phyloP scores from a whole-genome alignment of 2,329 filamentous ascomycete species.

The Epichloe amarillans region DNA sequence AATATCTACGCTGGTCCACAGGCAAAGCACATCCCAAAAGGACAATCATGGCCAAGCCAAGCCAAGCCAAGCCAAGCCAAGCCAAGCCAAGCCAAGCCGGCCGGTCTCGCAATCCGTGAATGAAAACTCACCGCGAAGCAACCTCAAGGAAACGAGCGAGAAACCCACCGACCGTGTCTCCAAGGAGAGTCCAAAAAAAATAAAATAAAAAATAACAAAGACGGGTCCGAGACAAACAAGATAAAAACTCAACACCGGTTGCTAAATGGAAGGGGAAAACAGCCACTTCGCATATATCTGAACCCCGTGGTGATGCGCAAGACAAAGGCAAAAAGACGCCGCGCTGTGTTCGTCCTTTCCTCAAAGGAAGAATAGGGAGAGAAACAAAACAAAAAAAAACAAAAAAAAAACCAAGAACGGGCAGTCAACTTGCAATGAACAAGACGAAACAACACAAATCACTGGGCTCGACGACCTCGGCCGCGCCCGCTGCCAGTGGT shows the following conservation, averaged over 20 bases:
- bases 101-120: neutral
- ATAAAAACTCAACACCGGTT: too few relatives aligned
- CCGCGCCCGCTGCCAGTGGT: slow-evolving; percentile 37
- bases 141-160: neutral
- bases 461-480: slow-evolving; percentile 23
- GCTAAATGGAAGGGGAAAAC: too few relatives aligned
- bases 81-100: too few relatives aligned
- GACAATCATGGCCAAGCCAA: neutral
- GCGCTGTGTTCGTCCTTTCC: neutral
- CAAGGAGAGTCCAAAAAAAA: neutral
- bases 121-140: neutral
- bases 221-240: neutral
- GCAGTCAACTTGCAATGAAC: neutral
- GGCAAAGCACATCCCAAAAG: neutral
- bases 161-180: neutral
- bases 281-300: too few relatives aligned
- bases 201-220: too few relatives aligned
- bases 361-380: neutral
- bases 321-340: neutral
- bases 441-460: neutral
- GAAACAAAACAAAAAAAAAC: neutral
- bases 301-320: too few relatives aligned
- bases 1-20: neutral
- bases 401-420: neutral
- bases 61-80: neutral